These are phyloP conservation scores for Karstenula rhodostoma DNA, from an alignment of 2,329 filamentous ascomycete species.

Conservation along the genomic window DNA sequence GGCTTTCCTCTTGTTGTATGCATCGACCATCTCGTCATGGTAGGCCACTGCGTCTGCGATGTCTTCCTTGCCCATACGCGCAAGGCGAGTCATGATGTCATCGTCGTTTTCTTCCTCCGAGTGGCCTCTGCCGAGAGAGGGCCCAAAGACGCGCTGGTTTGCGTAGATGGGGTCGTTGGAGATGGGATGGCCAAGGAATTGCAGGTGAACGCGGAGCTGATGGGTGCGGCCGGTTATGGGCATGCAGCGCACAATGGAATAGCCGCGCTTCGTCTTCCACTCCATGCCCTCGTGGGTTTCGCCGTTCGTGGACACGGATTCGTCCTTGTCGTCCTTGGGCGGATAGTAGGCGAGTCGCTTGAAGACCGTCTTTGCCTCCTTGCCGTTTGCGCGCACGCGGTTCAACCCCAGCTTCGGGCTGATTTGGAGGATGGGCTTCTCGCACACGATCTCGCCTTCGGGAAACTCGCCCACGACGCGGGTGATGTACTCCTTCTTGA, in stretches of 20 bases:
- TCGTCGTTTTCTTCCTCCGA: conserved; percentile 78
- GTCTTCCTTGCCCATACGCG: conserved; percentile 93
- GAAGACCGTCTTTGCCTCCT: conserved; percentile 89
- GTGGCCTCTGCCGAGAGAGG: conserved; percentile 75
- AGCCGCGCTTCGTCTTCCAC: conserved; percentile 72
- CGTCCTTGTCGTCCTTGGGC: conserved; percentile 48
- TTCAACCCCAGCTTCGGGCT: conserved; percentile 96
- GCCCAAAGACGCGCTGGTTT: conserved; percentile 90
- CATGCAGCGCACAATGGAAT: conserved; percentile 93
- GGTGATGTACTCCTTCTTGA: conserved; percentile 95
- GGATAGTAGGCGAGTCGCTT: conserved; percentile 92
- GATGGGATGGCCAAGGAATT: conserved; percentile 93
- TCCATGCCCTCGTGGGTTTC: conserved; percentile 47
- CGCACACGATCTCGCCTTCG: conserved; percentile 87
- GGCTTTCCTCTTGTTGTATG: conserved; percentile 88
- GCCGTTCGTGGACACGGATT: conserved; percentile 27
- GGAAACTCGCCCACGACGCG: conserved; percentile 92
- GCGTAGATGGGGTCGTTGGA: conserved; percentile 98
- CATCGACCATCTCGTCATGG: conserved; percentile 90
- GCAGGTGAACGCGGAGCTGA: conserved; percentile 92
- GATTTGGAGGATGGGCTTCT: conserved; percentile 92
- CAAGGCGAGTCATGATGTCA: conserved; percentile 85
- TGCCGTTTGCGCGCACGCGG: conserved; percentile 90
- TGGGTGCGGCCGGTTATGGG: conserved; percentile 94
- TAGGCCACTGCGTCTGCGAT: conserved; percentile 90